Evolutionary conservation across 108 stramenopile species (phyloP), one percentile per base, ranked within the genome.

Genomic region (Nitzschia putrida): DNA sequence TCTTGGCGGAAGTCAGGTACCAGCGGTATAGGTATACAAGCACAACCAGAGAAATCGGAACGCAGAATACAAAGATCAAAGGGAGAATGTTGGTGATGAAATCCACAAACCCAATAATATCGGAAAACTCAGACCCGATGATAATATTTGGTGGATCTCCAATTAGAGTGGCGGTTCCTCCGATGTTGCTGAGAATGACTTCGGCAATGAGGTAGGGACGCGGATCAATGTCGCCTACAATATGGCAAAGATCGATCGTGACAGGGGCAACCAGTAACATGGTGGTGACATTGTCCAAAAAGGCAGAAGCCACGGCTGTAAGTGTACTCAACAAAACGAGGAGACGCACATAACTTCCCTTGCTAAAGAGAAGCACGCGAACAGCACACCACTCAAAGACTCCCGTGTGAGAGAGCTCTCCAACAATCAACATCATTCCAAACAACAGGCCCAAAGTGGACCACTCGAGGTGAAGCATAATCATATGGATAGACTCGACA

Each of bases 361-460:
- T 81, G 22, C 75, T 77, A 42, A 57, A 53, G 25, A 77, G 75
- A 11, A 88, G 70, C 7, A 84, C 63, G 16, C 84, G 61, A 14
- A 88, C 83, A 38, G 84, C 82, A 76, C 67, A 73, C 82, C 82
- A 88, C 61, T 88, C 84, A 76, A 88, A 88, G 23, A 85, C 57
- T 26, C 87, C 87, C 25, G 87, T 88, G 58, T 81, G 78, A 43
- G 82, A 83, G 6, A 88, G 61, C 43, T 82, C 78, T 25, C 83
- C 81, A 6, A 88, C 87, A 22, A 88, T 41, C 25, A 88, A 63
- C 87, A 88, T 88, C 87, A 88, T 88, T 18, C 87, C 87, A 66
- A 88, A 88, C 21, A 88, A 70, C 4, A 88, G 71, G 16, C 78
- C 87, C 13, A 88, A 73, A 0, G 87, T 88, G 22, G 66, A 57